Evolutionary conservation across 2,329 filamentous ascomycete genomes (phyloP), one percentile per base, ranked within the genome.

Genomic region (Scedosporium minutisporum): DNA sequence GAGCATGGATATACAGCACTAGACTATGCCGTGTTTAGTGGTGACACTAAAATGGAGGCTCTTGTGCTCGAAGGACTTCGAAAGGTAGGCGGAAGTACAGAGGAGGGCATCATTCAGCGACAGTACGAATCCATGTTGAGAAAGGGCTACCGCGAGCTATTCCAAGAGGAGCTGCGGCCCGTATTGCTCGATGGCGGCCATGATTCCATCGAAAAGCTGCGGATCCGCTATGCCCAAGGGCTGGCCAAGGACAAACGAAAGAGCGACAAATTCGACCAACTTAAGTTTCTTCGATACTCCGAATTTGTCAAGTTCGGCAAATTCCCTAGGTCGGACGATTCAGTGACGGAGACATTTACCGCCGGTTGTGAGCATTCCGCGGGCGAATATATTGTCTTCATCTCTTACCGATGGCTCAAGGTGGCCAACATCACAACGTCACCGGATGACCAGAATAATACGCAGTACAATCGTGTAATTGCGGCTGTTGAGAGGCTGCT

Each of bases 1-100:
- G 67, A 71, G 6, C 65, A 73, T 4, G 74, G 73, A 4, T 76
- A 76, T 61, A 71, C 66, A 6, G 74, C 74, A 0, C 64, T 77
- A 2, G 75, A 76, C 46, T 73, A 73, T 62, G 71, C 74, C 6
- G 70, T 76, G 0, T 76, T 70, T 60, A 71, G 66, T 60, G 70
- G 66, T 12, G 70, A 74, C 62, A n/a, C 29, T 3, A 58, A 62
- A 12, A 67, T 67, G 9, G 62, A 70, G 53, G 63, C 62, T 1
- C 63, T 75, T 3, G 66, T 76, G 1, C 63, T 74, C 4, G 55
- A 69, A 3, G 71, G 69, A 0, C 65, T 75, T 6, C 59, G 62
- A 3, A 27, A 25, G 6, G 46, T 46, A 5, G 60, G 61, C 3
- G 63, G 58, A n/a, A 41, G 53, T 18, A 57, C 63, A 7, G 44